These are phyloP conservation scores for Plectranthus barbatus DNA, from an alignment of 257 asterid species.

Conservation along the genomic window DNA sequence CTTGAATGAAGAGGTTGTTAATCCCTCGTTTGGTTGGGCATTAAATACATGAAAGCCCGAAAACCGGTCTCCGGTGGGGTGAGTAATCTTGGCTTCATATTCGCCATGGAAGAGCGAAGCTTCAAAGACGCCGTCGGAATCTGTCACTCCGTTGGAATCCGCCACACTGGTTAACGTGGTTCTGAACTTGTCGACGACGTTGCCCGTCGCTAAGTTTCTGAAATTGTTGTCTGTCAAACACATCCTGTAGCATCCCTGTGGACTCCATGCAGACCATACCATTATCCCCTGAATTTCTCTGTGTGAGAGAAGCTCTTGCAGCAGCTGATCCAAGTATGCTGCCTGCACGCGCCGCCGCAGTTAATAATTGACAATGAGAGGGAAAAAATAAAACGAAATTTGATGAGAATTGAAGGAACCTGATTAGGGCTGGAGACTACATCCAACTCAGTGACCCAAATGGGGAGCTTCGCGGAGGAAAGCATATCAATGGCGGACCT, in stretches of 20 bases:
- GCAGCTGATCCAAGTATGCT: conserved; percentile 29
- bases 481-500: conserved; percentile 44
- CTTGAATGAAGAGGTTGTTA: not conserved
- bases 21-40: not conserved
- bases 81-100: conserved; percentile 30
- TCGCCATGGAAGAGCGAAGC: conserved; percentile 45
- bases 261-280: conserved; percentile 47
- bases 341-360: conserved; percentile 30
- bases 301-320: conserved; percentile 45
- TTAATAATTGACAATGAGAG: too few species aligned
- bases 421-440: conserved; percentile 33
- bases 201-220: conserved; percentile 38
- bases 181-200: conserved; percentile 34
- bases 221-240: conserved; percentile 54
- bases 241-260: conserved; percentile 54
- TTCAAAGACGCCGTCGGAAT: conserved; percentile 31
- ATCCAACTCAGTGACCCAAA: conserved; percentile 70
- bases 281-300: conserved; percentile 29
- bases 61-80: conserved; percentile 12
- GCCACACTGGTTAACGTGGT: not conserved
- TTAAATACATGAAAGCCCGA: not conserved
- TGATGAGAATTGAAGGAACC: conserved; percentile 10
- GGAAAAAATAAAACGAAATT: too few species aligned
- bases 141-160: conserved; percentile 19
- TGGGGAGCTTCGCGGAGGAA: conserved; percentile 42